Evolutionary conservation across 2,329 filamentous ascomycete species (phyloP).

Genomic region (Rosellinia necatrix): DNA sequence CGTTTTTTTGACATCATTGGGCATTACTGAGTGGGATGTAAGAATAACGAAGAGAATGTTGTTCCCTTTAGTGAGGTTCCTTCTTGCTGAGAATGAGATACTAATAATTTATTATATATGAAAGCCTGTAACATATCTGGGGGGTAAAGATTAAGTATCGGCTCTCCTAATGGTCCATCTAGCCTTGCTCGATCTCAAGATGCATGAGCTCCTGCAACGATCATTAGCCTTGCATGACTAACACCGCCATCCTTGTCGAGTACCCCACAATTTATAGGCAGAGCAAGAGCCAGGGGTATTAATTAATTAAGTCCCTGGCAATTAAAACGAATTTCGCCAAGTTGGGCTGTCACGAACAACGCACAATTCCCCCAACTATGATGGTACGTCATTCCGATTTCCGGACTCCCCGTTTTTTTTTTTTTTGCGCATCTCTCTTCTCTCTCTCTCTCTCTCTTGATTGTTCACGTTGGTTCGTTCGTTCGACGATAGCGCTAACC

Average conservation of each 20-base stretch:
- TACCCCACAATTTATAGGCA: not conserved
- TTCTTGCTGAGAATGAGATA: too few species aligned
- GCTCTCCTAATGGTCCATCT: too few species aligned
- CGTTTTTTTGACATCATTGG: conserved; percentile 54
- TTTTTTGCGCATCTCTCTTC: too few species aligned
- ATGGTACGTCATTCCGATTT: conserved; percentile 26
- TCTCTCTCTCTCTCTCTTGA: too few species aligned
- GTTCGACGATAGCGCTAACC: too few species aligned
- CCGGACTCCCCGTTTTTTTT: not conserved
- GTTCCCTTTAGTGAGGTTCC: too few species aligned
- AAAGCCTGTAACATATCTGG: too few species aligned
- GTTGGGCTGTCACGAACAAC: conserved; percentile 8
- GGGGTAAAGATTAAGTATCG: not conserved
- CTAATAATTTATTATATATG: too few species aligned
- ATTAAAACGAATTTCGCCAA: conserved; percentile 12
- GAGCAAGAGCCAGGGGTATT: too few species aligned
- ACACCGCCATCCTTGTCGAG: not conserved
- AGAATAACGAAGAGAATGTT: not conserved
- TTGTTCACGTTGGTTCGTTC: too few species aligned
- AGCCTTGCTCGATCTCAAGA: not conserved
- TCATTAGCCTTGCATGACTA: not conserved
- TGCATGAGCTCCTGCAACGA: not conserved
- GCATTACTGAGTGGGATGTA: not conserved
- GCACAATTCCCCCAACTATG: conserved; percentile 28
- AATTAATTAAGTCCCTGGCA: not conserved